Evolutionary conservation across 305 asterid species (phyloP).

Genomic region (Fraxinus velutina): DNA sequence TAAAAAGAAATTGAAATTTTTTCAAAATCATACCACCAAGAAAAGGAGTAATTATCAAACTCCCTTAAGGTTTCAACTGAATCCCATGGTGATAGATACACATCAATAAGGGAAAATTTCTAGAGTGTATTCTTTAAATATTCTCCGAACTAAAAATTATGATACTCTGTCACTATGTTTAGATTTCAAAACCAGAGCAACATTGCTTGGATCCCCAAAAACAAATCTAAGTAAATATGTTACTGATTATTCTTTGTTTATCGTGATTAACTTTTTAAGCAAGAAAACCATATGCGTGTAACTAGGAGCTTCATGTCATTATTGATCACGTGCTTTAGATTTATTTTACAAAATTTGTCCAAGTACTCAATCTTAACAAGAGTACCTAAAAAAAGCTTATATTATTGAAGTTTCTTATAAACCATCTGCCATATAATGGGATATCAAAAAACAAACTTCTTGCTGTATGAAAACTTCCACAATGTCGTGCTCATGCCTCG

Average conservation of each 20-base stretch:
- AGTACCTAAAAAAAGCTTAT: background rate
- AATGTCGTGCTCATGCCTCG: background rate
- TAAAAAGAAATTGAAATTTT: background rate
- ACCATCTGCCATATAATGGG: background rate
- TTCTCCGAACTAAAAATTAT: background rate
- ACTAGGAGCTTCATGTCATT: background rate
- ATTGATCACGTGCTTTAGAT: background rate
- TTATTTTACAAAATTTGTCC: background rate
- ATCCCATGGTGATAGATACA: background rate
- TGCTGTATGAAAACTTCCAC: background rate
- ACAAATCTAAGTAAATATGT: background rate
- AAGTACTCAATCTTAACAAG: background rate
- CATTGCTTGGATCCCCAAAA: background rate
- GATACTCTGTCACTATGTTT: background rate
- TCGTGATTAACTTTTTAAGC: background rate
- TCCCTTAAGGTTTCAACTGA: background rate
- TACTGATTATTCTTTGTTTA: background rate
- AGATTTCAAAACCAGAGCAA: background rate
- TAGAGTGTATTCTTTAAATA: background rate
- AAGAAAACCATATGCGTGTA: background rate
- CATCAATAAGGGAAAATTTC: background rate
- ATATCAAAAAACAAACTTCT: background rate
- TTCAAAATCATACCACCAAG: background rate
- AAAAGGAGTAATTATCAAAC: background rate
- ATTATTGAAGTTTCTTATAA: background rate